Evolutionary conservation across 225 moss, liverwort and hornwort genomes (phyloP).

Genomic region (Straminergon stramineum): DNA sequence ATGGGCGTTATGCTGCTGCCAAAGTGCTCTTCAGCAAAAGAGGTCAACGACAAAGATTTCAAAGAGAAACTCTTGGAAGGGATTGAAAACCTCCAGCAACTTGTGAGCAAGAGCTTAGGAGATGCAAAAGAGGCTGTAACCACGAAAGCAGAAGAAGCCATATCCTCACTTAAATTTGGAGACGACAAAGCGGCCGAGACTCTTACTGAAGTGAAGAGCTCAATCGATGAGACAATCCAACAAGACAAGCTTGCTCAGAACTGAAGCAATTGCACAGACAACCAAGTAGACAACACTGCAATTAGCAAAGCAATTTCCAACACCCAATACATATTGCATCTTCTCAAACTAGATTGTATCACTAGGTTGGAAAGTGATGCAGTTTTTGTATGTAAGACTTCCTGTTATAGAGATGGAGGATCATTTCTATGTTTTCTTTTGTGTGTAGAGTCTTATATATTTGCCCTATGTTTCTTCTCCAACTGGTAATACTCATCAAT

Average conservation of each 20-base stretch:
- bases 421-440: neutral
- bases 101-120: conserved; percentile 20
- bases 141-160: conserved; percentile 9
- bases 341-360: neutral
- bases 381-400: neutral
- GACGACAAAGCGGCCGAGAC: neutral
- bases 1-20: neutral
- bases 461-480: neutral
- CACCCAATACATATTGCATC: neutral
- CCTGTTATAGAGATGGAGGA: neutral
- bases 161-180: conserved; percentile 8
- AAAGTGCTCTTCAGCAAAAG: neutral
- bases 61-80: conserved; percentile 6
- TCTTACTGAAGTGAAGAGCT: neutral
- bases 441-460: neutral
- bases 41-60: conserved; percentile 2
- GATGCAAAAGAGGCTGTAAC: conserved; percentile 13
- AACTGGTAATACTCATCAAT: neutral
- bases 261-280: neutral
- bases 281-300: neutral
- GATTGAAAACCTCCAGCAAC: conserved; percentile 16
- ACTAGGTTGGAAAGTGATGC: neutral
- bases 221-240: neutral
- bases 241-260: conserved; percentile 2
- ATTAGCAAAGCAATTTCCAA: neutral